These are phyloP conservation scores for Hura crepitans DNA, from an alignment of 441 rosid genomes.

Conservation along the genomic window DNA sequence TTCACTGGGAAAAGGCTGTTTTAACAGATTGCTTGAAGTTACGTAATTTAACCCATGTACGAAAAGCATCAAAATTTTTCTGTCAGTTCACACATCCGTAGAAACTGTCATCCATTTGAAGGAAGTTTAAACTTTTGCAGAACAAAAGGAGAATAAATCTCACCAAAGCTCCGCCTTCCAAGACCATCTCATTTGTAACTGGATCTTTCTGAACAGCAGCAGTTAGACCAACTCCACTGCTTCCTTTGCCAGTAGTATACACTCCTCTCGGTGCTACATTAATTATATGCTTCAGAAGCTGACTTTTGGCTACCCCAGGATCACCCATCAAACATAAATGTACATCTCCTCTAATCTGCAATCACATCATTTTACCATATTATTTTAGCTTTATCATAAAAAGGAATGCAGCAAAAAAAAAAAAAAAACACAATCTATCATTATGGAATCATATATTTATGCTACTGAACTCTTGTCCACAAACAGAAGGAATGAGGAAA, in stretches of 20 bases:
- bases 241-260: constrained; percentile 96
- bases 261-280: constrained; percentile 97
- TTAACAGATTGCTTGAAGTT: not conserved
- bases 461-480: not conserved
- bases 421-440: not conserved
- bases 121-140: constrained; percentile 9
- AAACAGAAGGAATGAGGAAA: not conserved
- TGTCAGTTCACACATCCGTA: constrained; percentile 18
- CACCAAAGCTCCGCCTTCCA: constrained; percentile 99
- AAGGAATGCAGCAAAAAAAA: not conserved
- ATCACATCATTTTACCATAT: constrained; percentile 12
- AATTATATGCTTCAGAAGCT: constrained; percentile 98
- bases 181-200: constrained; percentile 96
- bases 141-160: constrained; percentile 23
- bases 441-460: not conserved
- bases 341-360: constrained; percentile 96
- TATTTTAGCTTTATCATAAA: not conserved
- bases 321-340: constrained; percentile 99
- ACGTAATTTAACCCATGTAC: not conserved
- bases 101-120: not conserved
- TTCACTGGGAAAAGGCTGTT: not conserved
- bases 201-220: constrained; percentile 98
- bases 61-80: not conserved
- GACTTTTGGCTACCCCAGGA: constrained; percentile 99
- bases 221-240: constrained; percentile 99